Percentiles rank a stretch among this genome's conserved stretches.
These are phyloP conservation scores for Apium graveolens DNA, from an alignment of 129 eudicot species.

Conservation along the genomic window DNA sequence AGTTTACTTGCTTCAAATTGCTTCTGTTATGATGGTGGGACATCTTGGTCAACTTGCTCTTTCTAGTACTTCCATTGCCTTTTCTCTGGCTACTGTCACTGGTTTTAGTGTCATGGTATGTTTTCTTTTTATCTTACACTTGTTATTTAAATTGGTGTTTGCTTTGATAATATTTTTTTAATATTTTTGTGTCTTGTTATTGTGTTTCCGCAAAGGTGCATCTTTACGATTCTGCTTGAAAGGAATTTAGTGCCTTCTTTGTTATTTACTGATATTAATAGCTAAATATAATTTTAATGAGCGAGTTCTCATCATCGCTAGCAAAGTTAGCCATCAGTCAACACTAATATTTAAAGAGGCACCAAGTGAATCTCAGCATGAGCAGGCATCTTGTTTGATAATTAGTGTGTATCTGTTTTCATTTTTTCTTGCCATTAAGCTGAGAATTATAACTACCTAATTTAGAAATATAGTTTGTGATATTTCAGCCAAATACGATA, in stretches of 20 bases:
- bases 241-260: too few relatives aligned
- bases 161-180: not conserved
- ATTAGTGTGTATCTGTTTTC: not conserved
- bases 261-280: too few relatives aligned
- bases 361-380: not conserved
- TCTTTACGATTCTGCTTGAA: too few relatives aligned
- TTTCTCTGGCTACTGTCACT: conserved; percentile 59
- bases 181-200: not conserved
- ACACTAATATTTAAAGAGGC: conserved; percentile 1
- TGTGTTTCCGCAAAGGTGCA: too few relatives aligned
- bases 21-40: conserved; percentile 61
- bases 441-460: too few relatives aligned
- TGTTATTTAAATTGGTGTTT: not conserved
- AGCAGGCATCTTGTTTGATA: not conserved
- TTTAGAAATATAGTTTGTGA: too few relatives aligned
- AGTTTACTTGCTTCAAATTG: conserved; percentile 41
- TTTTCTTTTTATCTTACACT: not conserved
- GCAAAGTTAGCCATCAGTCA: not conserved
- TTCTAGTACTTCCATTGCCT: conserved; percentile 64
- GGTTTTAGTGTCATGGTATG: conserved; percentile 60
- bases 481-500: too few relatives aligned
- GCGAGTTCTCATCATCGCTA: not conserved
- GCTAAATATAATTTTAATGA: too few relatives aligned
- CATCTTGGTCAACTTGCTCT: conserved; percentile 67
- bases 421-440: too few relatives aligned